Conservation (phyloP, 225 moss, liverwort and hornwort species). For the Ulota crispa region DNA sequence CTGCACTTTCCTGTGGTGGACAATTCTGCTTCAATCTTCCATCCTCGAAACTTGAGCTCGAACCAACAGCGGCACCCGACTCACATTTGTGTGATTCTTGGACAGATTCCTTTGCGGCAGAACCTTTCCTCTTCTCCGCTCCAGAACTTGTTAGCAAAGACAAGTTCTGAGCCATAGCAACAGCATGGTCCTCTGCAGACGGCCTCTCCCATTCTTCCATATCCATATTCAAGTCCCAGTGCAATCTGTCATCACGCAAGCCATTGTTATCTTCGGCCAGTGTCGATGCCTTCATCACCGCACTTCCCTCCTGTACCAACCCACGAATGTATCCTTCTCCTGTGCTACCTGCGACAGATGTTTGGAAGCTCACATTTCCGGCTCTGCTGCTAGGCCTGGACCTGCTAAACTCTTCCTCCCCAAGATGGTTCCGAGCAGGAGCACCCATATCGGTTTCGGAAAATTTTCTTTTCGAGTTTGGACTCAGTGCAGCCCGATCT, state of each 20-base stretch:
- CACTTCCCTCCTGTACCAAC: slow-evolving; percentile 37
- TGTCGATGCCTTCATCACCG: slow-evolving; percentile 47
- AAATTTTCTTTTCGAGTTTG: slow-evolving; percentile 38
- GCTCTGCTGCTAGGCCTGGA: slow-evolving; percentile 17
- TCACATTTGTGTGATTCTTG: slow-evolving; percentile 18
- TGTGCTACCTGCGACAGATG: slow-evolving; percentile 21
- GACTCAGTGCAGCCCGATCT: slow-evolving; percentile 14
- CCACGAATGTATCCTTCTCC: slow-evolving; percentile 19
- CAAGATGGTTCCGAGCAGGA: slow-evolving; percentile 18
- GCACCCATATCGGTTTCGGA: slow-evolving; percentile 34
- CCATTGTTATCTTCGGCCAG: slow-evolving; percentile 42
- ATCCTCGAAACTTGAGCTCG: slow-evolving; percentile 20
- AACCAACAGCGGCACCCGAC: slow-evolving; percentile 22
- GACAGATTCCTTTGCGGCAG: neutral
- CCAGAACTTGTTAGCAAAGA: slow-evolving; percentile 14
- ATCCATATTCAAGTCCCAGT: slow-evolving; percentile 99
- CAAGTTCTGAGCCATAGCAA: slow-evolving; percentile 20
- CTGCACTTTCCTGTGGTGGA: slow-evolving; percentile 39
- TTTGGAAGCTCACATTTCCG: slow-evolving; percentile 15
- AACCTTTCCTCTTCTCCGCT: slow-evolving; percentile 24
- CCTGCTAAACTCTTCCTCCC: slow-evolving; percentile 33
- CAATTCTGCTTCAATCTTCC: slow-evolving; percentile 27
- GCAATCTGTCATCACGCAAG: slow-evolving; percentile 82
- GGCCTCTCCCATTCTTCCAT: slow-evolving; percentile 99
- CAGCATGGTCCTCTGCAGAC: slow-evolving; percentile 43